Percentiles rank a stretch among this genome's conserved stretches.
These are phyloP conservation scores for Scytalidium lignicola DNA, from an alignment of 2,329 filamentous ascomycete species.

Conservation along the genomic window DNA sequence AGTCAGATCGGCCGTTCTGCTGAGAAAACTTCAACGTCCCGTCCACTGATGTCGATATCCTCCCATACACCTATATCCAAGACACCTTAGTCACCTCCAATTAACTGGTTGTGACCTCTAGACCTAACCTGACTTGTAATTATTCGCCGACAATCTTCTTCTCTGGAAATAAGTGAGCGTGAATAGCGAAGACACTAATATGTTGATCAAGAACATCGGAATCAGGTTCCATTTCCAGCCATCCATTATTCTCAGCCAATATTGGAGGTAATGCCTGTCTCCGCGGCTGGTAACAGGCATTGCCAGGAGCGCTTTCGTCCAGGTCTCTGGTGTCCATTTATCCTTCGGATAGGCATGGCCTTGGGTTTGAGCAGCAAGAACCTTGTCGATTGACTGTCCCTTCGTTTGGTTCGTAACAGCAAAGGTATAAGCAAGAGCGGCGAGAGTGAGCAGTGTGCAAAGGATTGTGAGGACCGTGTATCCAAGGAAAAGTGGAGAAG, in stretches of 20 bases:
- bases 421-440: slow-evolving; percentile 12
- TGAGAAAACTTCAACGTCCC: no score
- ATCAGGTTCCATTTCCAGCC: slow-evolving; percentile 16
- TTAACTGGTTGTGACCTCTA: no score
- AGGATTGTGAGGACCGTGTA: slow-evolving; percentile 11
- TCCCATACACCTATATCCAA: no score
- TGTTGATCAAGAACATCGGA: slow-evolving; percentile 11
- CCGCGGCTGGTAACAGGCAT: slow-evolving; percentile 4
- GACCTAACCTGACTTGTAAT: no score
- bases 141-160: no score
- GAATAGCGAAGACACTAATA: slow-evolving; percentile 9
- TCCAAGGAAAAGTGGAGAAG: slow-evolving; percentile 7
- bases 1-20: no score
- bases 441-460: slow-evolving; percentile 6
- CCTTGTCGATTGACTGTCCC: slow-evolving; percentile 6
- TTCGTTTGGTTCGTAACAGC: slow-evolving; percentile 10
- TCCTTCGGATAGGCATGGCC: slow-evolving; percentile 8
- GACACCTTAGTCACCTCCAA: no score
- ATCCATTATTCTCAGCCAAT: slow-evolving; percentile 13
- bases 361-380: slow-evolving; percentile 7
- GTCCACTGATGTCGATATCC: no score
- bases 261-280: slow-evolving; percentile 6
- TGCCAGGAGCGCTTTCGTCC: slow-evolving; percentile 11
- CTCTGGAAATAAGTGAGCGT: no score
- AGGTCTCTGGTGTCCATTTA: slow-evolving; percentile 13